Base-by-base conservation (phyloP, 257 asterid species). In the Capsicum baccatum region DNA sequence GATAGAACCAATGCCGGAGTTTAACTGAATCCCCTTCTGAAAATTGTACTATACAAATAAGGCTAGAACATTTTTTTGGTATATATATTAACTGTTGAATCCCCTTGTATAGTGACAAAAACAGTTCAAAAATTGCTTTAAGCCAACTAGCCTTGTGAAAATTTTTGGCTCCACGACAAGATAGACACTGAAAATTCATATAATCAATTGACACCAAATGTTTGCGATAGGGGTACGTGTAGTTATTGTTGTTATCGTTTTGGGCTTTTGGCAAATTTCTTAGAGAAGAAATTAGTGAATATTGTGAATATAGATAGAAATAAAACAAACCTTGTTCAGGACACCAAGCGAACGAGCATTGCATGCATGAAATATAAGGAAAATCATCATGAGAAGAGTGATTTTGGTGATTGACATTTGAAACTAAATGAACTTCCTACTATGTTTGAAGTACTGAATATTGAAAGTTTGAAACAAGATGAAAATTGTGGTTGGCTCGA, bases 291-390 rank as follows among this genome's bases (percentile, higher is more conserved):
- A 26, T 26, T 26, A 52, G 50, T 78, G 9, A 78, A 76, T 4
- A 50, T 12, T 7, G 26, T 2, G 5, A 8, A 44, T 47, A 6
- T 13, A 21, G 26, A 52, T 13, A 50, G 63, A 52, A 54, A 21
- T 21, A 26, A 54, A 26, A 78, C 64, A 54, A 54, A 78, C 81
- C 81, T 78, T 78, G 54, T 83, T 56, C 62, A 83, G 60, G 33
- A 82, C 76, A 67, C 90, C 90, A n/a, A 90, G 60, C n/a, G 82
- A 85, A 60, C 95, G 89, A 79, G 95, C 93, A 82, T 83, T 80
- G 80, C 89, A 90, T 79, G 91, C 89, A 87, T 83, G 87, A 79
- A 85, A 76, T 70, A 86, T 87, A 85, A 86, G 56, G 83, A 81
- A 88, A n/a, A 56, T 48, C 19, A 78, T 78, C 47, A 78, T 78